Percentiles rank a stretch among this genome's conserved stretches.
Evolutionary conservation across 1,139 yeast species (phyloP).

Genomic region (Sugiyamaella novakii): DNA sequence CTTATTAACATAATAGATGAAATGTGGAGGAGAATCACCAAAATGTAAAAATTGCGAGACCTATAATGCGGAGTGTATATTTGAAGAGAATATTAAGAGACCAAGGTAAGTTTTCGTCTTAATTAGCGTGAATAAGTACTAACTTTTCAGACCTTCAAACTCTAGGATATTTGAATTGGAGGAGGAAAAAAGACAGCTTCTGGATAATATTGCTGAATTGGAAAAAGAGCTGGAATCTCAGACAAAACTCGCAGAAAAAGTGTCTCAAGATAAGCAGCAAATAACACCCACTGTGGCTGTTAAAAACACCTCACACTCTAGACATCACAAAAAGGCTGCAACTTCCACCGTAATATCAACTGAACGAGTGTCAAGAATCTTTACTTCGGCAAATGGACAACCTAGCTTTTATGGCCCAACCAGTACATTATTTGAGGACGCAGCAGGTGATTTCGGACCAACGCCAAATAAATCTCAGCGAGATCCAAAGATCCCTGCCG

Average conservation of each 20-base stretch:
- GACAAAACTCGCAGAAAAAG: neutral
- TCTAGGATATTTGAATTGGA: conserved; percentile 12
- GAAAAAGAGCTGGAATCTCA: neutral
- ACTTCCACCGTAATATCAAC: neutral
- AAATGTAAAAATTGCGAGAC: conserved; percentile 9
- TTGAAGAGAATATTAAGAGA: conserved; percentile 4
- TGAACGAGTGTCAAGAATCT: conserved; percentile 7
- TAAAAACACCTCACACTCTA: too few relatives aligned
- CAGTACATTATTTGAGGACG: conserved; percentile 15
- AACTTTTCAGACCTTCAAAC: conserved; percentile 14
- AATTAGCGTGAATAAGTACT: too few relatives aligned
- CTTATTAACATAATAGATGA: conserved; percentile 5
- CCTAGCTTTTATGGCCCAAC: conserved; percentile 19
- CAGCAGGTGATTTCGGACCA: conserved; percentile 9
- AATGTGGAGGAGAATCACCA: conserved; percentile 15
- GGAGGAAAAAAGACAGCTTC: conserved; percentile 7
- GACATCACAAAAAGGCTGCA: neutral
- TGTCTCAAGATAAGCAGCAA: too few relatives aligned
- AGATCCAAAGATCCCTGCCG: conserved; percentile 8
- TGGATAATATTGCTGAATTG: neutral
- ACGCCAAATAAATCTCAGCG: neutral
- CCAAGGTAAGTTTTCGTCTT: conserved; percentile 14
- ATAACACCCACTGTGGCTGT: too few relatives aligned
- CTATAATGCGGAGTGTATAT: conserved; percentile 3
- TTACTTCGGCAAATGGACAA: conserved; percentile 17